Evolutionary conservation across 179 eudicot genomes (phyloP).

Genomic region (Spinacia oleracea): DNA sequence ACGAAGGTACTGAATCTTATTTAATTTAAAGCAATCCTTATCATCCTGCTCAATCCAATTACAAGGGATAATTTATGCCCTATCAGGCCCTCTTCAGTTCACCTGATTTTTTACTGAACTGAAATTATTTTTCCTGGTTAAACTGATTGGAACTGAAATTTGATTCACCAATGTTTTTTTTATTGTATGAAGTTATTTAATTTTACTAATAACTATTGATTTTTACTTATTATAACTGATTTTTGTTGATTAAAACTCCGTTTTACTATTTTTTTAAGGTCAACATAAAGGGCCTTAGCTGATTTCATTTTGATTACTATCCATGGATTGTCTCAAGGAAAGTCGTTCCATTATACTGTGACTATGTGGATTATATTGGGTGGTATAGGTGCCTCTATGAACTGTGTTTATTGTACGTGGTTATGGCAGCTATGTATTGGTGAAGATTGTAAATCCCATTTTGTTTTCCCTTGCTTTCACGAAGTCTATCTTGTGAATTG

Average conservation of each 20-base stretch:
- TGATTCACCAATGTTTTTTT: no score
- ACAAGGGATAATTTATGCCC: not conserved
- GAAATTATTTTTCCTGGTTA: no score
- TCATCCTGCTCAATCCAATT: slow-evolving; percentile 5
- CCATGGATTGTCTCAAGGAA: not conserved
- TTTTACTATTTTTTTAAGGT: no score
- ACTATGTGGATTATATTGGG: not conserved
- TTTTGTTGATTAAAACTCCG: no score
- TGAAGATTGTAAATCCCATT: not conserved
- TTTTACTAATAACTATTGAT: no score
- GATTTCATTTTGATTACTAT: not conserved
- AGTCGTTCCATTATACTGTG: not conserved
- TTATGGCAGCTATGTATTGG: not conserved
- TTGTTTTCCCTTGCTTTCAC: not conserved
- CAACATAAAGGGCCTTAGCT: no score
- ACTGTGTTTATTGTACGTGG: not conserved
- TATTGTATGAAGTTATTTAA: no score
- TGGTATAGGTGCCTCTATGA: not conserved
- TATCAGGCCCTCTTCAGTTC: no score
- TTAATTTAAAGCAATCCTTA: not conserved
- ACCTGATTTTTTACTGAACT: no score
- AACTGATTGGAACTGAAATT: no score
- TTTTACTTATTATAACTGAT: no score
- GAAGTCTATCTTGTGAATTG: not conserved
- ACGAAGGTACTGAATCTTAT: slow-evolving; percentile 58